Evolutionary conservation across 1,139 yeast species (phyloP).

Genomic region (Diutina ranongensis): DNA sequence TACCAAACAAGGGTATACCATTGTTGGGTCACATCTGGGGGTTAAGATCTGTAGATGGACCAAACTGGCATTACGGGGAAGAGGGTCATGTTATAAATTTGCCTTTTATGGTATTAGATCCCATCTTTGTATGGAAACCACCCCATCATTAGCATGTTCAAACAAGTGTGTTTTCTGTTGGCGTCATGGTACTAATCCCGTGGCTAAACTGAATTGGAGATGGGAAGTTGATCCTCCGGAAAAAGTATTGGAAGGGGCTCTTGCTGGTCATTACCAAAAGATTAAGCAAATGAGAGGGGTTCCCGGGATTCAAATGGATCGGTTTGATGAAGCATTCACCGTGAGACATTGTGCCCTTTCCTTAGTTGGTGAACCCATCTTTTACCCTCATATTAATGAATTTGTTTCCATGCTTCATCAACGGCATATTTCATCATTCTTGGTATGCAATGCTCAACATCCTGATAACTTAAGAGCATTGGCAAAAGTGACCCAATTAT

Average conservation of each 20-base stretch:
- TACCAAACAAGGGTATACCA: constrained; percentile 87
- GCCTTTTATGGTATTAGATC: constrained; percentile 87
- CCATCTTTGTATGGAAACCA: constrained; percentile 92
- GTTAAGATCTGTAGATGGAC: constrained; percentile 97
- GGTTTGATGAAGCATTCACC: constrained; percentile 83
- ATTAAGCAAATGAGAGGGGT: constrained; percentile 93
- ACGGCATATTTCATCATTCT: constrained; percentile 68
- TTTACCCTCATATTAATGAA: constrained; percentile 83
- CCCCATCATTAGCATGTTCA: constrained; percentile 88
- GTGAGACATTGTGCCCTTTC: constrained; percentile 89
- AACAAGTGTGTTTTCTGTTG: constrained; percentile 95
- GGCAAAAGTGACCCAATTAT: constrained; percentile 74
- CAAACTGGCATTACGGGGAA: constrained; percentile 82
- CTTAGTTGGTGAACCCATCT: constrained; percentile 88
- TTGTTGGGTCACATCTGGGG: constrained; percentile 92
- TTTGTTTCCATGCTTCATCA: constrained; percentile 73
- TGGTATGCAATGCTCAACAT: constrained; percentile 94
- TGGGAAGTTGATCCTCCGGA: constrained; percentile 94
- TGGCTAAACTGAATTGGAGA: constrained; percentile 84
- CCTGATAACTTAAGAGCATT: constrained; percentile 68
- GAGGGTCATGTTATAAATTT: constrained; percentile 89
- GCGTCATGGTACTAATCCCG: constrained; percentile 97
- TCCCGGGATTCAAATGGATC: constrained; percentile 83
- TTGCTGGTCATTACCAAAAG: constrained; percentile 80
- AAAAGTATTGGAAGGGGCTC: constrained; percentile 71